Base-by-base conservation (phyloP, 1,139 yeast genomes). In the Komagataea norvegica region DNA sequence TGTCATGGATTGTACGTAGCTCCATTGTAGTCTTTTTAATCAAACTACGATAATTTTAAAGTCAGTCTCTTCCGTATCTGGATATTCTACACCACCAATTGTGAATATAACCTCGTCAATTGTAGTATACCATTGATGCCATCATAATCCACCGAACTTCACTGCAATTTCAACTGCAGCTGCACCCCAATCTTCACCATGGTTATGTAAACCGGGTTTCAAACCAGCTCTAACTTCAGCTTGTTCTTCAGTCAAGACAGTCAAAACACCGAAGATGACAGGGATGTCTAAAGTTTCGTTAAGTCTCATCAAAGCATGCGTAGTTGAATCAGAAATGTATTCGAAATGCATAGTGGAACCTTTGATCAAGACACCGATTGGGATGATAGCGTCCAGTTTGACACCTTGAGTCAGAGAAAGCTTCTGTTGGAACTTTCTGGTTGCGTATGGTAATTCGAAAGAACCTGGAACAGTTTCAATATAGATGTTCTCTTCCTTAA, bases 261-360 rank as follows among this genome's bases (percentile, higher is more conserved):
- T 91, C 57, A 91, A 74, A 20, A 91, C 78, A 43, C 98, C 98
- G 57, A 88, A 91, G 47, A 91, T 85, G 31, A 91, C 85, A 5
- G 98, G 98, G 41, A 75, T 70, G 41, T 73, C 65, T 40, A 84
- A 60, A 40, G 77, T 75, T 47, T 80, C 78, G 62, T 87, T 95
- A 53, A 87, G 66, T 47, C 69, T 68, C 96, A 91, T 89, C 54
- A 91, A 67, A 40, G 86, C 93, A 50, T 82, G 79, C 11, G 96
- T 80, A 24, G 84, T 88, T 3, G 96, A 68, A 46, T 91, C 97
- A 59, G 95, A 84, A 52, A 91, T 91, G 67, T 89, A 91, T 65
- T 91, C 98, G 57, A 91, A 91, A 67, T 91, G 98, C 96, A 88
- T 88, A 33, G 97, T 91, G 31, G 89, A 80, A 40, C 98, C 98